These are phyloP conservation scores for Kwoniella sp. DNA, from an alignment of 768 basidiomycete species.

Conservation along the genomic window DNA sequence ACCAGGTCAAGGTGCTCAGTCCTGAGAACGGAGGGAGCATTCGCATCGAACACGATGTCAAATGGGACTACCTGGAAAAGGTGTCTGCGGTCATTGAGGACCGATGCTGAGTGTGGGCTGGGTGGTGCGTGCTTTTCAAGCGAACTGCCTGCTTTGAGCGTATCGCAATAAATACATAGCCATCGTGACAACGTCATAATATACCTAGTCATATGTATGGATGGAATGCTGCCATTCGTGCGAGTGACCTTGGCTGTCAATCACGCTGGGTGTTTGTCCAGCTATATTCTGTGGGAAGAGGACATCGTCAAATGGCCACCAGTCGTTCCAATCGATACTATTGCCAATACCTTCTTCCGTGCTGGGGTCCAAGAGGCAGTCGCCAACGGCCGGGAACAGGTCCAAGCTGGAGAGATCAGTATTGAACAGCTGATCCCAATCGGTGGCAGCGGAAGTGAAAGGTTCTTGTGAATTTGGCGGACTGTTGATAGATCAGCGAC, in stretches of 20 bases:
- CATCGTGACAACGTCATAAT: too few relatives aligned
- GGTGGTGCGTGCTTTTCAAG: not conserved
- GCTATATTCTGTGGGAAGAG: not conserved
- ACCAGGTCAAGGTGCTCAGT: slow-evolving; percentile 8
- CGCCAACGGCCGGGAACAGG: slow-evolving; percentile 1
- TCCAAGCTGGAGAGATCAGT: too few relatives aligned
- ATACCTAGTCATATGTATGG: too few relatives aligned
- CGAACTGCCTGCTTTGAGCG: too few relatives aligned
- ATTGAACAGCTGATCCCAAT: too few relatives aligned
- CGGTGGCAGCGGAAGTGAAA: too few relatives aligned
- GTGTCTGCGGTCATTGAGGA: slow-evolving; percentile 5
- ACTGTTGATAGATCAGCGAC: too few relatives aligned
- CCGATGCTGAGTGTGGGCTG: not conserved
- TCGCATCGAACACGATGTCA: slow-evolving; percentile 8
- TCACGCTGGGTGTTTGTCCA: too few relatives aligned
- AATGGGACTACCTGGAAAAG: slow-evolving; percentile 10
- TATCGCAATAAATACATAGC: too few relatives aligned
- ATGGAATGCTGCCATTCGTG: too few relatives aligned
- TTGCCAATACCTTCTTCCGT: not conserved
- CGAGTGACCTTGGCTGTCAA: too few relatives aligned
- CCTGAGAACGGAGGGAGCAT: slow-evolving; percentile 8
- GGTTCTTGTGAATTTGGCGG: too few relatives aligned
- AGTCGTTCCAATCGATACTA: slow-evolving; percentile 7
- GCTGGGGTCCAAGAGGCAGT: not conserved
- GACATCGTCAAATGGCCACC: slow-evolving; percentile 10